Conservation (phyloP, 371 early-diverging fungal species). For the Saksenaea oblongispora region DNA sequence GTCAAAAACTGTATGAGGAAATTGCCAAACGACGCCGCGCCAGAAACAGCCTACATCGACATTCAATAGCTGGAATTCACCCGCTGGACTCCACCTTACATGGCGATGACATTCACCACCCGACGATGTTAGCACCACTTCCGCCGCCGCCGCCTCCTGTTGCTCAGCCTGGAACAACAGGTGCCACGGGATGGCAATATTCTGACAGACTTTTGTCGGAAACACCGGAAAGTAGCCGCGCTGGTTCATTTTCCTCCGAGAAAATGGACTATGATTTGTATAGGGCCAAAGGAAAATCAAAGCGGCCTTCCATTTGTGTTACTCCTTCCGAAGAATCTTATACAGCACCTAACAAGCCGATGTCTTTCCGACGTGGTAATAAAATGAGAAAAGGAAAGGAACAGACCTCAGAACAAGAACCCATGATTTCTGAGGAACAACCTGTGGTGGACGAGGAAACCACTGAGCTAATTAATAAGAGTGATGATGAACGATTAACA, state of each 20-base stretch:
- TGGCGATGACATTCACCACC: background rate
- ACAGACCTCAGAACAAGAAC: background rate
- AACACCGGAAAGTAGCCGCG: background rate
- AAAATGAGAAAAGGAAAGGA: background rate
- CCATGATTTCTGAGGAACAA: background rate
- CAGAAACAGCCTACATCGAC: background rate
- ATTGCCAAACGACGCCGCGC: constrained; percentile 9
- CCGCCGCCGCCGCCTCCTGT: constrained; percentile 12
- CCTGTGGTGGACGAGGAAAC: background rate
- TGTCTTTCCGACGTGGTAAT: background rate
- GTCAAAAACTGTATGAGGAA: constrained; percentile 13
- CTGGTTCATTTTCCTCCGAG: background rate
- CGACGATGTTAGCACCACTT: background rate
- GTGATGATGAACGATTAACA: background rate
- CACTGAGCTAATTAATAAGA: background rate
- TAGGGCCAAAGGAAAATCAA: background rate
- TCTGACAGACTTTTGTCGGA: background rate
- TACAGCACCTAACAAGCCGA: background rate
- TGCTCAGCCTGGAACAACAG: background rate
- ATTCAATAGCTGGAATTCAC: constrained; percentile 8
- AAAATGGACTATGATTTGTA: constrained; percentile 1
- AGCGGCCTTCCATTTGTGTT: background rate
- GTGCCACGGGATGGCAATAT: background rate
- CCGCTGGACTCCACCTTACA: constrained; percentile 16
- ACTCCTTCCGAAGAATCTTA: background rate